These are phyloP conservation scores for Xylaria sp. DNA, from an alignment of 2,329 filamentous ascomycete species.

Conservation along the genomic window DNA sequence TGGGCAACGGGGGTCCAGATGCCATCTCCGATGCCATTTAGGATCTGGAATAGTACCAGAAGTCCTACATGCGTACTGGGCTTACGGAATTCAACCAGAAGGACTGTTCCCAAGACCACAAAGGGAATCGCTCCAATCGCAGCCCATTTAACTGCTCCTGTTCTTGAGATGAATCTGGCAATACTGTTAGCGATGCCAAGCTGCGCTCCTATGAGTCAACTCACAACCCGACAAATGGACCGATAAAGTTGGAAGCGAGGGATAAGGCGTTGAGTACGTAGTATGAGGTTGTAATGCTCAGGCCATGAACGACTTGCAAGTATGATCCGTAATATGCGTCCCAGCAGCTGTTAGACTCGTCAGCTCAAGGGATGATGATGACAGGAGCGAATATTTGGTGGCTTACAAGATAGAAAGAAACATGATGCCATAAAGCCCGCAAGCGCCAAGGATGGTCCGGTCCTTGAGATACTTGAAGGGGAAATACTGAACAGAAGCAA, in stretches of 20 bases:
- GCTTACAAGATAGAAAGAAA: constrained; percentile 26
- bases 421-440: constrained; percentile 18
- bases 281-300: constrained; percentile 16
- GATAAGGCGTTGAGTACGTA: constrained; percentile 23
- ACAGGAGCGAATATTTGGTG: too few relatives aligned
- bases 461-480: constrained; percentile 24
- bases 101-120: constrained; percentile 12
- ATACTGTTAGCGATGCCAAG: not conserved
- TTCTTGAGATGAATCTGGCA: constrained; percentile 10
- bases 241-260: constrained; percentile 16
- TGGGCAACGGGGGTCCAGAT: constrained; percentile 14
- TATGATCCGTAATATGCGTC: constrained; percentile 22
- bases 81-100: constrained; percentile 17
- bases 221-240: constrained; percentile 21
- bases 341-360: constrained; percentile 17
- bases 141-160: constrained; percentile 21
- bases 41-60: constrained; percentile 21
- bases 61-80: constrained; percentile 15
- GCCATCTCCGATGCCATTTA: constrained; percentile 16
- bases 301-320: constrained; percentile 24
- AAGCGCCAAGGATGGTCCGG: constrained; percentile 18
- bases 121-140: constrained; percentile 22
- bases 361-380: not conserved
- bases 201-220: not conserved
- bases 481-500: constrained; percentile 24